Evolutionary conservation across 148 eudicot species (phyloP).

Genomic region (Polygonum aviculare): DNA sequence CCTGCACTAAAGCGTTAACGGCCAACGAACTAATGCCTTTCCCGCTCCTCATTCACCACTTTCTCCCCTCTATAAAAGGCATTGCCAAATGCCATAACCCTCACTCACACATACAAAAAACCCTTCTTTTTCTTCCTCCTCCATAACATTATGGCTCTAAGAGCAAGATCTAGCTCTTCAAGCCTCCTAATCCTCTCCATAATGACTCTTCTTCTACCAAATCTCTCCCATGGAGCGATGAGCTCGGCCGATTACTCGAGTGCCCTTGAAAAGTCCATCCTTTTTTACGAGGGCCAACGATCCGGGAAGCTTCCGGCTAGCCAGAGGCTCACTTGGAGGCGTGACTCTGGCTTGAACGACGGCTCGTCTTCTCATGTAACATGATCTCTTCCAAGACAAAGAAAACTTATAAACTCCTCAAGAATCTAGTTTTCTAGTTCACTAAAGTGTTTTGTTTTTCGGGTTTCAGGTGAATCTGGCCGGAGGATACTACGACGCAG

Average conservation of each 20-base stretch:
- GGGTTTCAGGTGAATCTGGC: conserved; percentile 59
- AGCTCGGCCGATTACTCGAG: conserved; percentile 35
- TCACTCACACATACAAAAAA: not conserved
- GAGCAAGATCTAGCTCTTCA: not conserved
- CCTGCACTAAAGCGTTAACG: conserved; percentile 17
- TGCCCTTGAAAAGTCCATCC: conserved; percentile 67
- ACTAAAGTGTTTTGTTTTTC: not conserved
- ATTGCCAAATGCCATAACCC: not conserved
- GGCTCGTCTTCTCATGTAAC: conserved; percentile 45
- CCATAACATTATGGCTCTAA: conserved; percentile 3
- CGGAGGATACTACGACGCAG: conserved; percentile 93
- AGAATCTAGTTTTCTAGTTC: not conserved
- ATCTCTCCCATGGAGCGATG: conserved; percentile 32
- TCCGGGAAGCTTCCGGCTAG: conserved; percentile 53
- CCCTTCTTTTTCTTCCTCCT: not conserved
- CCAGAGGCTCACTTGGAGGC: conserved; percentile 67
- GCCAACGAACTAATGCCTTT: conserved; percentile 34
- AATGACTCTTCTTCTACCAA: conserved; percentile 9
- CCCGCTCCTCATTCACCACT: conserved; percentile 9
- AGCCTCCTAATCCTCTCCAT: conserved; percentile 15
- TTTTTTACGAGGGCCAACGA: conserved; percentile 79
- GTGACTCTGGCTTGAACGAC: conserved; percentile 61
- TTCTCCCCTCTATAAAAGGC: conserved; percentile 1
- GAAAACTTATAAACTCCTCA: too few species aligned
- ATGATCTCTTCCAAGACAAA: not conserved